Evolutionary conservation across 2,329 filamentous ascomycete genomes (phyloP), one percentile per base, ranked within the genome.

Genomic region (Nothopassalora personata): DNA sequence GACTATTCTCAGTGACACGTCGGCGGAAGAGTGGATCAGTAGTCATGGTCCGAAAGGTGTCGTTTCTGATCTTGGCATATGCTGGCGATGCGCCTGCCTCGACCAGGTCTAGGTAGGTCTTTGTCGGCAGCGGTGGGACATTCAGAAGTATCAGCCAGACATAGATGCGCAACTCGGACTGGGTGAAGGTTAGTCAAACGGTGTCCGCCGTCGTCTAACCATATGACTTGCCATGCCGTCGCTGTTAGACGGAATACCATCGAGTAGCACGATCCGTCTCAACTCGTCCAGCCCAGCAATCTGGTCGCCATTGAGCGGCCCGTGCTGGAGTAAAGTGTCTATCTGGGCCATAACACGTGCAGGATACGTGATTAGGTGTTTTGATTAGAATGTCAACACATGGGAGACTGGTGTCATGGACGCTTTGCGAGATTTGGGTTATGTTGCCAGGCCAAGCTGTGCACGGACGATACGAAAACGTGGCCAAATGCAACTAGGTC

Each of bases 1-100:
- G 79, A 73, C 90, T 96, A 61, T 95, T 95, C 75, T 99, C 94
- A 59, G 91, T 96, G 60, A 99, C 94, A 59, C 93, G 88, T 33
- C 94, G 86, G 62, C 94, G 90, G 80, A 97, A 99, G 36, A 99
- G 84, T n/a, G 93, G 92, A 70, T 99, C 94, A 54, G 93, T 97
- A 33, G 94, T 94, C 56, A 99, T 81, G 0, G 94, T 99, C 68
- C 94, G 90, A 74, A 97, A 97, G 45, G 94, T 97, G 74, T 99
- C 94, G 76, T 99, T 97, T 73, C 92, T 90, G 72, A 99, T 99
- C 78, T 99, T 99, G 69, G 90, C 86, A 77, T 99, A 96, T 49
- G 91, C 92, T 0, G 93, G 92, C 3, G 93, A 97, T 27, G 93
- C 89, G 63, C 94, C 93, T 64, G 94, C 90, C 71, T 96, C 91